These are phyloP conservation scores for Malus orientalis DNA, from an alignment of 306 rosid species.

Conservation along the genomic window DNA sequence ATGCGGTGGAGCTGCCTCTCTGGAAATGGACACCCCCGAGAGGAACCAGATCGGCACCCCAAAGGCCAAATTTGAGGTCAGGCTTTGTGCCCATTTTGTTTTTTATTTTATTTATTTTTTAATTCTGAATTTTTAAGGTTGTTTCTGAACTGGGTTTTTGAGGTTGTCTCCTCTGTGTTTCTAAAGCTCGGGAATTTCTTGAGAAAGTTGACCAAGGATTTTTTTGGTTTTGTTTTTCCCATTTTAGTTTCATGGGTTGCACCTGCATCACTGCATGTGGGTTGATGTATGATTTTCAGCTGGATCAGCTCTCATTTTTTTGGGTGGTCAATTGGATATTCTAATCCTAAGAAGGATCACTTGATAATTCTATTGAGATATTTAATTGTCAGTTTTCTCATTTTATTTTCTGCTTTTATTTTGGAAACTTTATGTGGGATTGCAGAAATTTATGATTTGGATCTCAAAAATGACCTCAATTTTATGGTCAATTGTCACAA, in stretches of 20 bases:
- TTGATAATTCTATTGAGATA: not conserved
- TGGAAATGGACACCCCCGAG: constrained; percentile 80
- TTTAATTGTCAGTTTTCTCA: not conserved
- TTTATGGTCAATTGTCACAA: not conserved
- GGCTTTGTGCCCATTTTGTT: not conserved
- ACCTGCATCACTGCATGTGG: not conserved
- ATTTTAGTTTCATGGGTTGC: not conserved
- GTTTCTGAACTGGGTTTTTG: not conserved
- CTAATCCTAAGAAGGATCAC: not conserved
- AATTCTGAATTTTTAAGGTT: not conserved
- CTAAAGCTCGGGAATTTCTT: not conserved
- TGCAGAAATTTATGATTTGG: not conserved
- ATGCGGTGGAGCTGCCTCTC: constrained; percentile 26
- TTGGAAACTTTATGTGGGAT: not conserved
- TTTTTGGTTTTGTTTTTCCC: not conserved
- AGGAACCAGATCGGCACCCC: constrained; percentile 67
- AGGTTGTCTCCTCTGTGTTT: not conserved
- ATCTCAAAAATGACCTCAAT: constrained; percentile 26
- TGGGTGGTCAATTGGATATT: not conserved
- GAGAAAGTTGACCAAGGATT: not conserved
- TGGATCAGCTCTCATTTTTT: not conserved
- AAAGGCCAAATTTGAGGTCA: constrained; percentile 54
- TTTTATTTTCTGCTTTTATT: not conserved
- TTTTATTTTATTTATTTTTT: not conserved
- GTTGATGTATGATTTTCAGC: constrained; percentile 6